Base-by-base conservation (phyloP, 805 yeast species). In the Millerozyma miso region DNA sequence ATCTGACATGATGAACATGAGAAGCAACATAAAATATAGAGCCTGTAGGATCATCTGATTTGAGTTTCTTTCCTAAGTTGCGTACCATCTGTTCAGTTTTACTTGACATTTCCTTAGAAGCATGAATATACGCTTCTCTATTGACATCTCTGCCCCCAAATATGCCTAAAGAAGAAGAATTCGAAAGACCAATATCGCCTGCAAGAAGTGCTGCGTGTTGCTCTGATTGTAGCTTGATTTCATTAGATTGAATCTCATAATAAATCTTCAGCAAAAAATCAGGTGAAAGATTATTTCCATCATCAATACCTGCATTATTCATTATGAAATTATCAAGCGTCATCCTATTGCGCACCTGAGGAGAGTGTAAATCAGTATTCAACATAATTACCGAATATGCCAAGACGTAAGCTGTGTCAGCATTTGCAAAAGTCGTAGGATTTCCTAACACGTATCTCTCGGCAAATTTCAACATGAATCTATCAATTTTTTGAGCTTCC, bases 381-480 rank as follows among this genome's bases (percentile, higher is more conserved):
- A 93, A 75, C 87, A 93, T 75, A 47, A 93, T 85, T 3, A 88
- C 88, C 3, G 98, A 90, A 65, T 88, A 91, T 1, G 96, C 88
- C 48, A 93, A 73, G 29, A 90, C 86, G 62, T 93, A 93, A 0
- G 96, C 96, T 0, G 97, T 81, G 56, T 89, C 98, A 3, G 98
- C 97, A 55, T 87, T 87, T 0, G 96, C 81, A 62, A 91, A 91
- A 0, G 83, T 74, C n/a, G 72, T 72, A 7, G 97, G 96, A 58
- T 93, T 93, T 47, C 91, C 97, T 50, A 85, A 81, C 17, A 83
- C 82, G 58, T 83, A 93, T 51, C 95, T 76, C 63, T 88, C 96
- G 4, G 99, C 99, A 70, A 95, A 95, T 58, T 93, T 91, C 60
- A 93, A 77, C 97, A 95, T 88, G 59, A 83, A 88, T 53, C 99